These are phyloP conservation scores for Lentinus tigrinus DNA, from an alignment of 768 basidiomycete genomes.

Conservation along the genomic window DNA sequence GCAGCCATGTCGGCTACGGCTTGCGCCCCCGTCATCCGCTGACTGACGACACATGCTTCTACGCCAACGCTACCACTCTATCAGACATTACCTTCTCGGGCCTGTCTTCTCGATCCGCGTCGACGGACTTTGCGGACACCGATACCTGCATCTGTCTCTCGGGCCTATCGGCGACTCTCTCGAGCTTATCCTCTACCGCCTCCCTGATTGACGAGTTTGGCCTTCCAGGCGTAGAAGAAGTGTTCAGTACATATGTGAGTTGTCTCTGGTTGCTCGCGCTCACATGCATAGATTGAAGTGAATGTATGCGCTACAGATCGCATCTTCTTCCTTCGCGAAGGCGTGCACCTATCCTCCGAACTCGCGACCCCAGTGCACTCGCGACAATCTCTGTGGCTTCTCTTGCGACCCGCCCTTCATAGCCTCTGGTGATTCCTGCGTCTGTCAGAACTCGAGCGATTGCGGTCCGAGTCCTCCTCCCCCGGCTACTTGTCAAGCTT, in stretches of 20 bases:
- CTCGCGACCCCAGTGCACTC: constrained; percentile 18
- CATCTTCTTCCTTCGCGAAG: neutral
- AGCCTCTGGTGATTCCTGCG: constrained; percentile 19
- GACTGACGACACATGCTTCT: neutral
- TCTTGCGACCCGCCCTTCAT: constrained; percentile 27
- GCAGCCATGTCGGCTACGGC: neutral
- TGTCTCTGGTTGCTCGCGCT: neutral
- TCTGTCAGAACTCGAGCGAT: constrained; percentile 24
- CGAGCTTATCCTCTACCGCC: neutral
- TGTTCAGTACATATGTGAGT: neutral
- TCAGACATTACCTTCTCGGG: neutral
- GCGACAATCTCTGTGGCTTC: constrained; percentile 28
- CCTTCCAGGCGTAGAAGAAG: neutral
- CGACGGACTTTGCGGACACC: neutral
- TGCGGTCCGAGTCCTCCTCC: constrained; percentile 21
- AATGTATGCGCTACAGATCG: neutral
- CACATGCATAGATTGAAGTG: neutral
- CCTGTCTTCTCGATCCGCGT: neutral
- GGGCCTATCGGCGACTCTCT: neutral
- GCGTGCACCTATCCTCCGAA: constrained; percentile 35
- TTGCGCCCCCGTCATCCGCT: neutral
- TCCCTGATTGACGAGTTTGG: neutral
- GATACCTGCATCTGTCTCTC: neutral
- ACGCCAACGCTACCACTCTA: neutral
- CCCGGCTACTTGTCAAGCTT: constrained; percentile 8